These are phyloP conservation scores for Cetradonia linearis DNA, from an alignment of 495 filamentous ascomycete genomes.

Conservation along the genomic window DNA sequence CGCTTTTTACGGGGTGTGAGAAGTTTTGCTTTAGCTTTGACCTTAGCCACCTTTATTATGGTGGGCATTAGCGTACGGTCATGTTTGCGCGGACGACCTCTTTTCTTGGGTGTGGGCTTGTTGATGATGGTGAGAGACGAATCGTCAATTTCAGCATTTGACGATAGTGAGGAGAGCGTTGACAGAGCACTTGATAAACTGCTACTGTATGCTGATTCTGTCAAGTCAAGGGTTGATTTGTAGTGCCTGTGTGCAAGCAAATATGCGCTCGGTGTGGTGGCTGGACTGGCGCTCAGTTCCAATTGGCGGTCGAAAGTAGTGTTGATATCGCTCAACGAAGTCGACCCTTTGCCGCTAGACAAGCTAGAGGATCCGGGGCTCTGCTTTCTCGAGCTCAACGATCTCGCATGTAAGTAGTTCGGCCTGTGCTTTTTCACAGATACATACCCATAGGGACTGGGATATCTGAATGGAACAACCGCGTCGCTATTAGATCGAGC, in stretches of 20 bases:
- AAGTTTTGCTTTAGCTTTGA: slow-evolving; percentile 2
- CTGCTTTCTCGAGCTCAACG: slow-evolving; percentile 4
- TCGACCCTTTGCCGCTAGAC: slow-evolving; percentile 8
- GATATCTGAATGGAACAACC: neutral
- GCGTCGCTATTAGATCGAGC: slow-evolving; percentile 6
- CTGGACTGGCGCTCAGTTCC: slow-evolving; percentile 7
- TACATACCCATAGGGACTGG: slow-evolving; percentile 9
- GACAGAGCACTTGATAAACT: slow-evolving; percentile 9
- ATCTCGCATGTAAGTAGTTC: slow-evolving; percentile 3
- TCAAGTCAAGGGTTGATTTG: neutral
- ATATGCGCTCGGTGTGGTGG: slow-evolving; percentile 14
- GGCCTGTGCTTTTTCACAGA: slow-evolving; percentile 10
- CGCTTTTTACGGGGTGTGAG: slow-evolving; percentile 21
- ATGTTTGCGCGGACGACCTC: slow-evolving; percentile 8
- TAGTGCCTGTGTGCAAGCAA: slow-evolving; percentile 6
- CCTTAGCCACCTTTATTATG: neutral
- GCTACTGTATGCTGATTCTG: slow-evolving; percentile 8
- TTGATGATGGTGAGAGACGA: neutral
- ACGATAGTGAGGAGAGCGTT: slow-evolving; percentile 15
- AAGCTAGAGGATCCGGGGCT: slow-evolving; percentile 10
- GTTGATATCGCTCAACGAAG: slow-evolving; percentile 6
- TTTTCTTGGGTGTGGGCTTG: neutral
- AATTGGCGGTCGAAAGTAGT: slow-evolving; percentile 14
- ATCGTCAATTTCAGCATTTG: slow-evolving; percentile 14
- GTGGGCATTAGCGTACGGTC: slow-evolving; percentile 15